Percentiles rank a stretch among this genome's conserved stretches.
Evolutionary conservation across 225 moss, liverwort and hornwort genomes (phyloP).

Genomic region (Climacium dendroides): DNA sequence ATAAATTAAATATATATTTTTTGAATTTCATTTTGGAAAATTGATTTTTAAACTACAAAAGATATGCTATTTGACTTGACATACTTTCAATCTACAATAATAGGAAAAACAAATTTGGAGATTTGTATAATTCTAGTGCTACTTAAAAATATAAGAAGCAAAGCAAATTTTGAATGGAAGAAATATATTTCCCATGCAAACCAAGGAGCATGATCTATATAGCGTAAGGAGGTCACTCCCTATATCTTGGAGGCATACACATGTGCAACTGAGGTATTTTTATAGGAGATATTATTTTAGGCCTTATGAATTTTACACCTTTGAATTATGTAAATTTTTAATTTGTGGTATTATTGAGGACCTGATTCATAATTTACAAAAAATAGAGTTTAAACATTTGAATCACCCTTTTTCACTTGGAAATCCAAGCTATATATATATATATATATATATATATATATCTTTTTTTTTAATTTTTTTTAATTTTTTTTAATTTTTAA

Average conservation of each 20-base stretch:
- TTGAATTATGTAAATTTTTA: background rate
- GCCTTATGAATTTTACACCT: background rate
- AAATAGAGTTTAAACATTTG: background rate
- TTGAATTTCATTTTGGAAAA: background rate
- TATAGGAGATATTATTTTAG: background rate
- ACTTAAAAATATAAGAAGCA: background rate
- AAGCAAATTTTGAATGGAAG: background rate
- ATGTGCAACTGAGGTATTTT: background rate
- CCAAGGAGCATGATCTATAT: background rate
- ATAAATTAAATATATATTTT: background rate
- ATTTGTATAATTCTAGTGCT: fast-evolving
- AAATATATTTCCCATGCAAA: background rate
- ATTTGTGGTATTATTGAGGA: background rate
- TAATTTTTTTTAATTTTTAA: no score
- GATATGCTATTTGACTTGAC: background rate
- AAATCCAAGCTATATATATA: no score
- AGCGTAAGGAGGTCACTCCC: fast-evolving
- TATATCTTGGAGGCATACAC: background rate
- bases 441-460: no score
- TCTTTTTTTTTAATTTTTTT: no score
- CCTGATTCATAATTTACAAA: background rate
- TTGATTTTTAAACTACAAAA: background rate
- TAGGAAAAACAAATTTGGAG: background rate
- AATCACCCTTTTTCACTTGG: no score
- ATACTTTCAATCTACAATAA: background rate